Percentiles rank a stretch among this genome's conserved stretches.
Evolutionary conservation across 164 flowering plant species (phyloP).

Genomic region (Houttuynia cordata): DNA sequence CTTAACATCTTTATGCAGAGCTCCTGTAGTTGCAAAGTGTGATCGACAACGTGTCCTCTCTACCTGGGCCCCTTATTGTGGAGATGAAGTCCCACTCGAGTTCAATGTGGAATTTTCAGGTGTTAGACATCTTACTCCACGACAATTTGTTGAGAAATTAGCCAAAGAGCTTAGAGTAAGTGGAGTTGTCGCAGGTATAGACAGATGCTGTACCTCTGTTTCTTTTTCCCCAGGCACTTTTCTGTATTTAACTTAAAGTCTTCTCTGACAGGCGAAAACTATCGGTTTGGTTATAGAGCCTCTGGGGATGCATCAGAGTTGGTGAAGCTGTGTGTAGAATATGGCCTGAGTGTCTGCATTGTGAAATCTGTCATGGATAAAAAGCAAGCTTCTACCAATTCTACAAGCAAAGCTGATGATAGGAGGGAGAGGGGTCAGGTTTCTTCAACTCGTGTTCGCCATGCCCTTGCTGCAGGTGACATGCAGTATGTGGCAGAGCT

Average conservation of each 20-base stretch:
- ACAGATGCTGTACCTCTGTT: not conserved
- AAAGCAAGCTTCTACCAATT: slow-evolving; percentile 19
- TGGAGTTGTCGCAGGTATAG: slow-evolving; percentile 95
- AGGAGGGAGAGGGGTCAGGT: slow-evolving; percentile 78
- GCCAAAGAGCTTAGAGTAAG: slow-evolving; percentile 60
- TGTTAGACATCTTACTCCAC: slow-evolving; percentile 77
- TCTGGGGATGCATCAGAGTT: slow-evolving; percentile 78
- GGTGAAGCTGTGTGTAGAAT: slow-evolving; percentile 56
- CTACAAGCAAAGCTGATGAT: slow-evolving; percentile 11
- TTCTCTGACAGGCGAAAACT: slow-evolving; percentile 57
- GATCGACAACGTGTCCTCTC: slow-evolving; percentile 75
- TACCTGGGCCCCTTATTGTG: slow-evolving; percentile 73
- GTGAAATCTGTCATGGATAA: slow-evolving; percentile 83
- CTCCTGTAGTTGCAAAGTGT: slow-evolving; percentile 84
- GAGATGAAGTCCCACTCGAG: slow-evolving; percentile 53
- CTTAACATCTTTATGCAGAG: slow-evolving; percentile 27
- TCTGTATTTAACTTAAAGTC: not conserved
- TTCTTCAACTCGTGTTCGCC: slow-evolving; percentile 89
- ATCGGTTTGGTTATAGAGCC: slow-evolving; percentile 92
- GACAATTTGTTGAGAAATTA: slow-evolving; percentile 79
- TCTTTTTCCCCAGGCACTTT: too few species aligned
- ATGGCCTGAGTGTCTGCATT: slow-evolving; percentile 60
- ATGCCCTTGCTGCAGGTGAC: slow-evolving; percentile 67
- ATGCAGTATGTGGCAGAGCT: slow-evolving; percentile 79
- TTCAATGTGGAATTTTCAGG: slow-evolving; percentile 57